Evolutionary conservation across 2,329 filamentous ascomycete genomes (phyloP).

Genomic region (Geosmithia morbida): DNA sequence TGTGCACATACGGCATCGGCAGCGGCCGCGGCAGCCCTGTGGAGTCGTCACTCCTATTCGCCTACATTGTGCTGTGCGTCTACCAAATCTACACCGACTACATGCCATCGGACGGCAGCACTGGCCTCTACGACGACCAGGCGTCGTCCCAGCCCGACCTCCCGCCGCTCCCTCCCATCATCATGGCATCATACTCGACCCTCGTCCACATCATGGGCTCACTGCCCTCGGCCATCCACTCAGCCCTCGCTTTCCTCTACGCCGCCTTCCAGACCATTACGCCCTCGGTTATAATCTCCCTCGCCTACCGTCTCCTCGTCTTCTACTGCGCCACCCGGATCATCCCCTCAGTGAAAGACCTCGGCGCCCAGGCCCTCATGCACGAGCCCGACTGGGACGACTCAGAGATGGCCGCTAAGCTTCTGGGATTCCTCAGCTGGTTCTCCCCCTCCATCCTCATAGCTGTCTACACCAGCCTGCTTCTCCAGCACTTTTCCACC

Average conservation of each 20-base stretch:
- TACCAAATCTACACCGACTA: constrained; percentile 99
- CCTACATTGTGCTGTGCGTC: constrained; percentile 94
- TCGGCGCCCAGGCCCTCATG: constrained; percentile 67
- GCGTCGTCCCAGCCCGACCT: constrained; percentile 62
- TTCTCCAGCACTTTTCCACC: constrained; percentile 89
- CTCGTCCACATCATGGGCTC: constrained; percentile 71
- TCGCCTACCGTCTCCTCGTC: constrained; percentile 85
- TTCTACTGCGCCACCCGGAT: constrained; percentile 93
- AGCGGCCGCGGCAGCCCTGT: constrained; percentile 90
- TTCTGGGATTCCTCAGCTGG: constrained; percentile 77
- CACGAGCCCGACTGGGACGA: constrained; percentile 80
- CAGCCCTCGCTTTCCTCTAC: constrained; percentile 71
- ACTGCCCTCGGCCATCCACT: constrained; percentile 71
- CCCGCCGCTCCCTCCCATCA: constrained; percentile 88
- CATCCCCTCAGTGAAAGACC: constrained; percentile 83
- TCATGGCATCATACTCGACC: constrained; percentile 96
- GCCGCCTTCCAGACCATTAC: constrained; percentile 93
- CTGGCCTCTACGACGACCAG: constrained; percentile 26
- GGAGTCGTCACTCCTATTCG: constrained; percentile 87
- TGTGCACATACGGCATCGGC: constrained; percentile 87
- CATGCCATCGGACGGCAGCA: constrained; percentile 58
- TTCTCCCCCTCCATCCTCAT: constrained; percentile 92
- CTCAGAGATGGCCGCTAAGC: constrained; percentile 62
- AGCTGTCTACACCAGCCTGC: constrained; percentile 85
- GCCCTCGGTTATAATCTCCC: constrained; percentile 86